phyloP scores from a whole-genome alignment of 2,329 filamentous ascomycete species.

The Fusarium stilboides region DNA sequence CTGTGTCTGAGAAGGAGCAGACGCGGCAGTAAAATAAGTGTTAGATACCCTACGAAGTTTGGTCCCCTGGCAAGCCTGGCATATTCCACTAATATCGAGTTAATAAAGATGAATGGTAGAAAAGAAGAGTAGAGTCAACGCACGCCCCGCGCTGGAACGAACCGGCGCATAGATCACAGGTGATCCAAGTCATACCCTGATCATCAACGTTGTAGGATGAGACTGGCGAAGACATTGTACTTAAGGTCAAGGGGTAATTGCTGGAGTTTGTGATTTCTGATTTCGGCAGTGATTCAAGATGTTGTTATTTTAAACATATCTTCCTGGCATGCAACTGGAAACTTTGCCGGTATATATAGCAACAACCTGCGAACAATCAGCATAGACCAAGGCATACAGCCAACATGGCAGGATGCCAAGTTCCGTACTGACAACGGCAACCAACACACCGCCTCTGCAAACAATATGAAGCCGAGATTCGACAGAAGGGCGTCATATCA shows the following conservation, averaged over 20 bases:
- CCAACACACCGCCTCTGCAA: conserved; percentile 36
- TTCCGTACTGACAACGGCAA: conserved; percentile 17
- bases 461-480: conserved; percentile 14
- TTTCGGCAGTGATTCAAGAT: neutral
- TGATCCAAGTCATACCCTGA: conserved; percentile 48
- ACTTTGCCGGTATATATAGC: conserved; percentile 41
- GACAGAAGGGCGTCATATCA: conserved; percentile 20
- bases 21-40: conserved; percentile 35
- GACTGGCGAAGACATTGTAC: conserved; percentile 32
- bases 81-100: conserved; percentile 21
- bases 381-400: conserved; percentile 13
- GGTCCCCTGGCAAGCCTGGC: conserved; percentile 45
- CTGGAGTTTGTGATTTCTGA: conserved; percentile 8
- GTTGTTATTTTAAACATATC: conserved; percentile 6
- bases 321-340: conserved; percentile 11
- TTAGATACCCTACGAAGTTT: conserved; percentile 46
- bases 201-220: conserved; percentile 44
- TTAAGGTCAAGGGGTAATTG: neutral
- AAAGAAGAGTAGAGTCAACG: neutral
- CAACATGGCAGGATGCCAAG: conserved; percentile 12
- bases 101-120: neutral
- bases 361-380: conserved; percentile 10
- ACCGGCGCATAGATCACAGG: conserved; percentile 45
- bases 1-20: conserved; percentile 17
- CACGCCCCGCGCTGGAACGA: conserved; percentile 44